Evolutionary conservation across 108 stramenopile genomes (phyloP).

Genomic region (Bacterosira constricta): DNA sequence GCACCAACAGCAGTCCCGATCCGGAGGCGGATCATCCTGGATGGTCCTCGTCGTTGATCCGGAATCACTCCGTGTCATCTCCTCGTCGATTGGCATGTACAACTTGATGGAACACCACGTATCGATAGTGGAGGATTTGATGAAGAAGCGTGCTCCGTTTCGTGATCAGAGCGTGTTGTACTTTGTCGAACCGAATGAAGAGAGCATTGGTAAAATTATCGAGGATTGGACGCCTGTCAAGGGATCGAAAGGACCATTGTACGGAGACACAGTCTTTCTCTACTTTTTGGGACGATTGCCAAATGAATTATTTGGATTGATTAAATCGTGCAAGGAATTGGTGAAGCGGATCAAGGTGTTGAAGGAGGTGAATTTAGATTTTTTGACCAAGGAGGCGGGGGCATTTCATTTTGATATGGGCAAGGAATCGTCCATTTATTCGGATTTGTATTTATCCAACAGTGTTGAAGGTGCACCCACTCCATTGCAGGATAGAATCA

Average conservation of each 20-base stretch:
- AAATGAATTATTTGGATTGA: slow-evolving; percentile 64
- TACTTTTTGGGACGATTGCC: slow-evolving; percentile 86
- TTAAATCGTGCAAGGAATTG: slow-evolving; percentile 87
- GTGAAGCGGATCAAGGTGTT: slow-evolving; percentile 85
- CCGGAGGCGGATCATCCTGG: slow-evolving; percentile 47
- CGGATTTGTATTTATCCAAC: slow-evolving; percentile 42
- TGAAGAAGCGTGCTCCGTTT: slow-evolving; percentile 92
- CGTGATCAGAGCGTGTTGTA: slow-evolving; percentile 94
- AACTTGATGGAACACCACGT: slow-evolving; percentile 91
- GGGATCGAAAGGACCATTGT: slow-evolving; percentile 67
- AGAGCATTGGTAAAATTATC: slow-evolving; percentile 70
- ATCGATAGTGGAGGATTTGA: slow-evolving; percentile 86
- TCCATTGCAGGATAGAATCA: slow-evolving; percentile 52
- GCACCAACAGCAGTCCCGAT: neutral
- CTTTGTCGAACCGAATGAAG: slow-evolving; percentile 77
- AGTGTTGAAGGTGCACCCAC: slow-evolving; percentile 7
- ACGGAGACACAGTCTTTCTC: slow-evolving; percentile 84
- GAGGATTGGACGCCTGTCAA: slow-evolving; percentile 68
- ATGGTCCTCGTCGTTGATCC: slow-evolving; percentile 85
- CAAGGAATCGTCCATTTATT: slow-evolving; percentile 51
- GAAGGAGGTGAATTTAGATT: slow-evolving; percentile 93
- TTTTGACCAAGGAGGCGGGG: slow-evolving; percentile 86
- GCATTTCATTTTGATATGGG: slow-evolving; percentile 91
- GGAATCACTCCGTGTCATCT: slow-evolving; percentile 76
- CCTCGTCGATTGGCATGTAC: slow-evolving; percentile 89